Conservation (phyloP, 768 basidiomycete genomes). For the Boletus tylopilopsis region DNA sequence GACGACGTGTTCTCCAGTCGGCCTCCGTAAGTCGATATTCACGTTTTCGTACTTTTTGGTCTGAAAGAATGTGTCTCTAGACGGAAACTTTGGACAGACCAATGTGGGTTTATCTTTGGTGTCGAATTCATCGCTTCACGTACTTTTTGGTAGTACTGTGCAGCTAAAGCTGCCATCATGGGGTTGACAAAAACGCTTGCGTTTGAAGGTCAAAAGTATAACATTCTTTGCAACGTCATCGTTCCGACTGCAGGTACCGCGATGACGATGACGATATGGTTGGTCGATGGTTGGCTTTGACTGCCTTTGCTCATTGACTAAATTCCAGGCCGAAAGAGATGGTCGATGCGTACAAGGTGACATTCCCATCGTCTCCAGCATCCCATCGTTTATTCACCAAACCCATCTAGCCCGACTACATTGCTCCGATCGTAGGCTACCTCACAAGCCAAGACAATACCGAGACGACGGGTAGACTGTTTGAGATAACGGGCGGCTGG, state of each 20-base stretch:
- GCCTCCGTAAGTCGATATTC: conserved; percentile 67
- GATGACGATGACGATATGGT: conserved; percentile 85
- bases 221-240: conserved; percentile 85
- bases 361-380: neutral
- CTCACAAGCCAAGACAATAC: conserved; percentile 79
- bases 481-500: conserved; percentile 91
- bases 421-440: conserved; percentile 92
- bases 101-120: conserved; percentile 48
- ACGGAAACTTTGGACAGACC: conserved; percentile 94
- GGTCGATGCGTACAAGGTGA: conserved; percentile 85
- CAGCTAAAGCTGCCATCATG: conserved; percentile 90
- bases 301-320: neutral
- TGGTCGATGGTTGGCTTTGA: conserved; percentile 17
- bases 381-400: neutral
- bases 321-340: conserved; percentile 66
- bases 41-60: neutral
- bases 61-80: conserved; percentile 35
- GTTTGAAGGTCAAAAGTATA: conserved; percentile 88
- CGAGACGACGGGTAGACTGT: conserved; percentile 68
- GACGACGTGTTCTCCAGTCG: conserved; percentile 90
- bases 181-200: conserved; percentile 88
- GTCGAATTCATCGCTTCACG: neutral
- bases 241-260: conserved; percentile 88
- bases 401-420: conserved; percentile 68
- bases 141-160: conserved; percentile 58